These are phyloP conservation scores for Calonectria pauciramosa DNA, from an alignment of 2,329 filamentous ascomycete species.

Conservation along the genomic window DNA sequence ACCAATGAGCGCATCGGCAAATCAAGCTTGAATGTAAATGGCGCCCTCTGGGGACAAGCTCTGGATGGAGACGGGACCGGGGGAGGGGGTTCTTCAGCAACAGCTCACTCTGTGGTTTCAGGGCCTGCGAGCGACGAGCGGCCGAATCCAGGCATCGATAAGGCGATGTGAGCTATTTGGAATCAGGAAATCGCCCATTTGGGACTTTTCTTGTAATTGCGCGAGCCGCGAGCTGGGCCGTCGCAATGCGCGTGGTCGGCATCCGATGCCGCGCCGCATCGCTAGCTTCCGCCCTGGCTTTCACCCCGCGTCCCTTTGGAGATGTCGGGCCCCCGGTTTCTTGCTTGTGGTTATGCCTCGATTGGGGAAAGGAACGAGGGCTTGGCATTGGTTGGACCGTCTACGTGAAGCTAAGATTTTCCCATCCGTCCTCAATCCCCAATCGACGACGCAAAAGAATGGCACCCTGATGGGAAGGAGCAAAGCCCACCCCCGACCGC, in stretches of 20 bases:
- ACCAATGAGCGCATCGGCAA: neutral
- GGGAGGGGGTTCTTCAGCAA: neutral
- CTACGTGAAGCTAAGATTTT: neutral
- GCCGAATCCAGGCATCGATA: neutral
- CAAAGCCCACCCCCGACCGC: conserved; percentile 3
- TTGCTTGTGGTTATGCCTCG: neutral
- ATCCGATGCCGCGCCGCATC: conserved; percentile 6
- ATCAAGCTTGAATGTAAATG: neutral
- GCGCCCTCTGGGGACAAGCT: conserved; percentile 1
- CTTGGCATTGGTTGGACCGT: neutral
- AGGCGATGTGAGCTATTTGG: neutral
- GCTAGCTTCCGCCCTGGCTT: neutral
- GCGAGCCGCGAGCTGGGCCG: conserved; percentile 1
- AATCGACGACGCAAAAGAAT: neutral
- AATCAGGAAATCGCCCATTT: neutral
- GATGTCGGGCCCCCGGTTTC: neutral
- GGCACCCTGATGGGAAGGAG: neutral
- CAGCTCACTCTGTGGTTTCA: neutral
- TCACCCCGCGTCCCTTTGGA: neutral
- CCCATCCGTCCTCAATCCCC: neutral
- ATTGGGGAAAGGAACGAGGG: neutral
- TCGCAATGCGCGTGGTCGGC: conserved; percentile 1
- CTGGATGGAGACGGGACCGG: neutral
- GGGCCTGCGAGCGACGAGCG: neutral
- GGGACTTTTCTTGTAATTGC: neutral